Conservation (phyloP, 2,329 filamentous ascomycete genomes). For the Esteya vermicola region DNA sequence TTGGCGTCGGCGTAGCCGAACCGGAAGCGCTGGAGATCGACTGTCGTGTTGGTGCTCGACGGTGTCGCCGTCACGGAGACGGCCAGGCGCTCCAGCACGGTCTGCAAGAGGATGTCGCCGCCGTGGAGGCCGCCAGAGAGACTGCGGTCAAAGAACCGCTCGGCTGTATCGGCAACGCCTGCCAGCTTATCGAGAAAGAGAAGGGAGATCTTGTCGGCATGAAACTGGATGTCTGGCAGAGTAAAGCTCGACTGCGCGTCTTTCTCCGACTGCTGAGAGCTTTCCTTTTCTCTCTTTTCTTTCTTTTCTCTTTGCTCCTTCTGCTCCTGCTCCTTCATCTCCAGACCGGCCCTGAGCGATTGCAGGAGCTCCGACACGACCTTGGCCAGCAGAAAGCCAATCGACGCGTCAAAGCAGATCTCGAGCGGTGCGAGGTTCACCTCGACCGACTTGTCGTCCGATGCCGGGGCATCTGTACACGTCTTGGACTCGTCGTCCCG, state of each 20-base stretch:
- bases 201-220: constrained; percentile 34
- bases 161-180: constrained; percentile 35
- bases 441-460: constrained; percentile 27
- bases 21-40: constrained; percentile 41
- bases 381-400: constrained; percentile 39
- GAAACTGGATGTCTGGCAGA: constrained; percentile 27
- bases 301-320: neutral
- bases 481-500: too few relatives aligned
- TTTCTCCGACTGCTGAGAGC: neutral
- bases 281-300: neutral
- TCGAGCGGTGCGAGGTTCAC: constrained; percentile 36
- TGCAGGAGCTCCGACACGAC: constrained; percentile 33
- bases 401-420: constrained; percentile 40
- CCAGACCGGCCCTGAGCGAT: constrained; percentile 5
- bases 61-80: constrained; percentile 11
- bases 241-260: constrained; percentile 10
- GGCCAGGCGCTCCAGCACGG: constrained; percentile 30
- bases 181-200: constrained; percentile 40
- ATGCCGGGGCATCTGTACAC: neutral
- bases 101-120: constrained; percentile 37
- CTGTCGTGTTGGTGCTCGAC: constrained; percentile 17
- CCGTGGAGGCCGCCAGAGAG: constrained; percentile 19
- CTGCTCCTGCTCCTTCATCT: constrained; percentile 2
- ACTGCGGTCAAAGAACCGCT: constrained; percentile 26
- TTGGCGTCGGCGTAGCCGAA: constrained; percentile 50